Base-by-base conservation (phyloP, 176 grass and related monocot genomes). In the Hsuehochloa calcarea region DNA sequence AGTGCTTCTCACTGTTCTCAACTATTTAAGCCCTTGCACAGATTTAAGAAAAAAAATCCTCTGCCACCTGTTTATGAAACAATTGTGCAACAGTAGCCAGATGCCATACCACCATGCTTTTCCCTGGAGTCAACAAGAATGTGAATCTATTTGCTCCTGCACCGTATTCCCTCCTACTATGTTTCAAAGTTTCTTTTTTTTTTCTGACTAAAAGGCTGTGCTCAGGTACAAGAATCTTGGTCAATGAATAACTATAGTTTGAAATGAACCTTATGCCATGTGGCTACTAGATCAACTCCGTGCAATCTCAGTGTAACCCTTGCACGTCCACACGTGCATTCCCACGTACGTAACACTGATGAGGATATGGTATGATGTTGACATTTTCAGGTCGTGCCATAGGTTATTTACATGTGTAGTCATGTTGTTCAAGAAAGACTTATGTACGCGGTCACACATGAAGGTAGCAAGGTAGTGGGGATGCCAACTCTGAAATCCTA, bases 401-500 rank as follows among this genome's bases (percentile, higher is more conserved):
- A 72, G 12, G 80, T 75, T 83, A 45, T 78, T 83, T 78, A 56
- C 68, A 59, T 51, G 56, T 73, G 66, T 68, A 60, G 46, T 72
- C 47, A 86, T 86, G 58, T 65, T 90, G 79, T 72, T 72, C 45
- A 78, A 78, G 65, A 86, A 56, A 84, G 84, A 73, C 27, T 50
- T 78, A 58, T 31, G 39, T 73, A 73, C 29, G 37, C 72, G 65
- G 65, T 65, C 63, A 86, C 72, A 86, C 9, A 72, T 13, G 69
- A 90, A 69, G 49, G 43, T 77, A 83, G 75, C 79, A 90, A 83
- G 85, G 62, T 74, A 87, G 74, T 90, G 84, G 85, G 61, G 69
- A 74, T 90, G 69, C 75, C 85, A 84, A 74, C 52, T 80, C 84
- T 84, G 47, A 34, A 83, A 84, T 58, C 60, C 74, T 74, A 19